Evolutionary conservation across 202 grass and related monocot genomes (phyloP), one percentile per base, ranked within the genome.

Genomic region (Miscanthus sacchariflorus): DNA sequence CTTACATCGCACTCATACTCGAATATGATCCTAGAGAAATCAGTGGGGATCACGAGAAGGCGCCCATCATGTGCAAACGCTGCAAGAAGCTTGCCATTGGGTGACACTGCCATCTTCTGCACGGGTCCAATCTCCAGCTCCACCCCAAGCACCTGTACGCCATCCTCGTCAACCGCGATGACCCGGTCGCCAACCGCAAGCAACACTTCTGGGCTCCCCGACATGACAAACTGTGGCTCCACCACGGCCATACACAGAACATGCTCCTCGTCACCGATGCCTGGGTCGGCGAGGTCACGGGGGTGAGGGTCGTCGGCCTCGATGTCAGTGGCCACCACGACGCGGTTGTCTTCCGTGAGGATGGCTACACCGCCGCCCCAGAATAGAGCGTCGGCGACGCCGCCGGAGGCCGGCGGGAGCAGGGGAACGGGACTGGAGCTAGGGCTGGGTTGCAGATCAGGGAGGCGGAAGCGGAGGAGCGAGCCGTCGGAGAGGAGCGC

Each of bases 1-100:
- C 94, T 88, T 89, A 96, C 96, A 87, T 96, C 96, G n/a, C 97
- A 99, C 74, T 93, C 90, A 63, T 92, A 96, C 88, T 99, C 94
- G 12, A 96, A 99, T 67, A 99, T 91, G 84, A 99, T 91, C 49
- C 88, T 90, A 56, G 94, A 96, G 88, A 99, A 99, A 83, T 99
- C 94, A 18, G 91, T 96, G 61, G 88, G 91, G 58, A 96, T 96
- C 58, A 99, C 97, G 35, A 99, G 81, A 65, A 99, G 83, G 69
- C 94, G 90, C 2, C 97, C 97, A 54, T 96, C 97, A 18, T 94
- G 91, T 12, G 94, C 91, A 74, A 96, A 99, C 45, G 89, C 93
- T 40, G 97, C 97, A 44, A 99, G 91, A 80, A 93, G 91, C 78
- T 96, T 96, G 12, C 97, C 97, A 52, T 99, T 96, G 14, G 95